These are phyloP conservation scores for Tardiomyces depauwii DNA, from an alignment of 1,139 yeast species.

Conservation along the genomic window DNA sequence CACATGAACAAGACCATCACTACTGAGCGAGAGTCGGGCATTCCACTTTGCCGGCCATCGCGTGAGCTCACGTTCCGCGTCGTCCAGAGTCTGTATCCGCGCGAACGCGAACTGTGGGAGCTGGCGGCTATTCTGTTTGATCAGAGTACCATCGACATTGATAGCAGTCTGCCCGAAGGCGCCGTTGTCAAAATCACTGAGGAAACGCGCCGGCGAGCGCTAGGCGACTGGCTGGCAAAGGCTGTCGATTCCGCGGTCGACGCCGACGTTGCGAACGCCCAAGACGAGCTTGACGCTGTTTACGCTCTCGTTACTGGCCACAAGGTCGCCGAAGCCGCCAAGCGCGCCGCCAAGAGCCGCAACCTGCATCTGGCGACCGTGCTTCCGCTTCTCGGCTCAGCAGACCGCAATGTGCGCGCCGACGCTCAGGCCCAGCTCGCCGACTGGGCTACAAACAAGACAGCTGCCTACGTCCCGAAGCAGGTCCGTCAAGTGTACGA, in stretches of 20 bases:
- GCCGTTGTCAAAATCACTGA: conserved; percentile 26
- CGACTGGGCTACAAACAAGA: conserved; percentile 46
- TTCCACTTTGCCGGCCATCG: background rate
- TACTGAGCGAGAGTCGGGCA: background rate
- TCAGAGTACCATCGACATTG: conserved; percentile 9
- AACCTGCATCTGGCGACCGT: conserved; percentile 62
- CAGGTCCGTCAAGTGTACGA: conserved; percentile 49
- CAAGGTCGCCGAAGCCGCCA: conserved; percentile 50
- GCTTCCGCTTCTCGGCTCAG: conserved; percentile 61
- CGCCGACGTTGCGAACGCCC: conserved; percentile 12
- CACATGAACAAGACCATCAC: background rate
- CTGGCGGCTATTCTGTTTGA: conserved; percentile 54
- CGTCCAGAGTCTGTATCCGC: background rate
- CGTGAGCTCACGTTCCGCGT: background rate
- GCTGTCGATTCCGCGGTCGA: conserved; percentile 36
- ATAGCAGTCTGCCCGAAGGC: conserved; percentile 13
- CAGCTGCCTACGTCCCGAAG: conserved; percentile 37
- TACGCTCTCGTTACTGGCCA: conserved; percentile 46
- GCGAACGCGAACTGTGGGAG: conserved; percentile 30
- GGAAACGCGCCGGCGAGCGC: conserved; percentile 26
- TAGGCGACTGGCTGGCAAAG: conserved; percentile 44
- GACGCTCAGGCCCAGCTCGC: conserved; percentile 51
- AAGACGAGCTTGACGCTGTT: conserved; percentile 21
- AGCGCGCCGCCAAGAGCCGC: conserved; percentile 42
- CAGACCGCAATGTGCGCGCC: conserved; percentile 31